Conservation (phyloP, 345 rosid species). For the Nephelium lappaceum region DNA sequence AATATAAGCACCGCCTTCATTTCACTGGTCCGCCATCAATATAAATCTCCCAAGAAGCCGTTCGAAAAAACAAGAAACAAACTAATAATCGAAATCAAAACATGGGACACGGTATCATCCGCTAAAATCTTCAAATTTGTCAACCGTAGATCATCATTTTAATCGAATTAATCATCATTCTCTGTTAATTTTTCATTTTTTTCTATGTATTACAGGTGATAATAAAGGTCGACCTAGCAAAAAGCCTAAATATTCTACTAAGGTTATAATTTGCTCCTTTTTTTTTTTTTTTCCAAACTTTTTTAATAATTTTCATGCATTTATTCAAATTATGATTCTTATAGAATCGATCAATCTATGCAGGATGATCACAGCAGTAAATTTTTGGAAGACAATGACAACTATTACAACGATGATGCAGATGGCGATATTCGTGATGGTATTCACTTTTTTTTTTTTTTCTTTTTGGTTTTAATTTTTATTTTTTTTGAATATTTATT, state of each 20-base stretch:
- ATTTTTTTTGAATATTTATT: neutral
- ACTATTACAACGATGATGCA: constrained; percentile 49
- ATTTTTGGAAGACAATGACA: constrained; percentile 51
- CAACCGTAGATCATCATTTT: neutral
- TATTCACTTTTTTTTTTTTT: constrained; percentile 17
- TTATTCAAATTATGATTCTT: neutral
- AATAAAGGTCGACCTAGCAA: constrained; percentile 70
- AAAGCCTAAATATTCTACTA: constrained; percentile 52
- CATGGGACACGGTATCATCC: constrained; percentile 7
- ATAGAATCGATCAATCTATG: constrained; percentile 3
- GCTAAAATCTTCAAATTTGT: neutral
- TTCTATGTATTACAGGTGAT: constrained; percentile 54
- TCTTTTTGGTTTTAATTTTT: neutral
- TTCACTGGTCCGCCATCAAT: neutral
- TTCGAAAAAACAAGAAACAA: neutral
- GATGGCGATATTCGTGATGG: constrained; percentile 78
- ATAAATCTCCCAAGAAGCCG: neutral
- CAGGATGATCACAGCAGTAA: constrained; percentile 69
- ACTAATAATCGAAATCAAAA: neutral
- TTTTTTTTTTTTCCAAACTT: neutral
- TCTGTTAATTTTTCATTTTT: neutral
- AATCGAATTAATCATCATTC: neutral
- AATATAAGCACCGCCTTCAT: neutral
- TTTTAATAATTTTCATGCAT: neutral
- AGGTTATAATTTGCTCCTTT: constrained; percentile 42